phyloP scores from a whole-genome alignment of 2,329 filamentous ascomycete genomes.

The Colletotrichum cereale region DNA sequence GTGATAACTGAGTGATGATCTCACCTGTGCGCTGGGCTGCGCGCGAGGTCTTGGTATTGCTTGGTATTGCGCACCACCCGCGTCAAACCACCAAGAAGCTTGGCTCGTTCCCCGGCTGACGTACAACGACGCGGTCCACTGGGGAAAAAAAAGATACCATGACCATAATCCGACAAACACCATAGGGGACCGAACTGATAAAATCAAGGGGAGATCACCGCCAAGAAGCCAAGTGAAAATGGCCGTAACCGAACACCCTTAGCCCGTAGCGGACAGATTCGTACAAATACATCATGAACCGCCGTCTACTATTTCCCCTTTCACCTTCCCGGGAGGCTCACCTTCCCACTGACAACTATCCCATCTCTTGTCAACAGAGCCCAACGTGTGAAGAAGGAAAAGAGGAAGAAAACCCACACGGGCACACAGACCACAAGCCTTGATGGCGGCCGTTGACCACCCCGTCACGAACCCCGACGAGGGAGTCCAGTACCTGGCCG shows the following conservation, averaged over 20 bases:
- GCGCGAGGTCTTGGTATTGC: background rate
- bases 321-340: background rate
- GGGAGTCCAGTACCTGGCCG: conserved; percentile 52
- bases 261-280: background rate
- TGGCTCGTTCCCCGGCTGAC: conserved; percentile 33
- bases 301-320: background rate
- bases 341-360: background rate
- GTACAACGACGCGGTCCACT: conserved; percentile 25
- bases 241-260: conserved; percentile 1
- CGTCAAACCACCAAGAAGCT: conserved; percentile 36
- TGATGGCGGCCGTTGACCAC: conserved; percentile 42
- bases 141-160: background rate
- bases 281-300: conserved; percentile 12
- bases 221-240: conserved; percentile 35
- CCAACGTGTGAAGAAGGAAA: background rate
- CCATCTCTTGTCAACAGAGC: background rate
- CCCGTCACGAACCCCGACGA: conserved; percentile 43
- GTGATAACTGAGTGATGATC: background rate
- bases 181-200: background rate
- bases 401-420: background rate
- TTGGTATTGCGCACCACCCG: conserved; percentile 4
- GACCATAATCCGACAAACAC: background rate
- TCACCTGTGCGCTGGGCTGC: background rate
- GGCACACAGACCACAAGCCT: conserved; percentile 17
- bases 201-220: conserved; percentile 9